Evolutionary conservation across 164 flowering plant genomes (phyloP), one percentile per base, ranked within the genome.

Genomic region (Cinnamomum micranthum): DNA sequence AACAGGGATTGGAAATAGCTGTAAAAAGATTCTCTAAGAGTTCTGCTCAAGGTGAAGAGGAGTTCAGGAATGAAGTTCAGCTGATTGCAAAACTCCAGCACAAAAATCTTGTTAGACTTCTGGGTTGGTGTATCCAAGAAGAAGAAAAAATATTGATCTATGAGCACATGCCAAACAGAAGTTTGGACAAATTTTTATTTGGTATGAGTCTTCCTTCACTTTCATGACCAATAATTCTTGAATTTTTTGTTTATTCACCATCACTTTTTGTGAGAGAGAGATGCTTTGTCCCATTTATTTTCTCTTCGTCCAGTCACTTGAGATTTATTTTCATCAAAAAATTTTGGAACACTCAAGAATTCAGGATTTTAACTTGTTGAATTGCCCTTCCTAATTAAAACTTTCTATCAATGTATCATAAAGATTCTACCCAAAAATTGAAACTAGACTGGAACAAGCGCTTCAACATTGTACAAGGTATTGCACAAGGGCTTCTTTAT

Each of bases 31-130:
- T 86, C 4, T 80, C 82, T 0, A 72, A 41, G 59, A 79, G 17
- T 63, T 83, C 87, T 1, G 59, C 64, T 14, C 86, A 81, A 71
- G 89, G 89, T 14, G n/a, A 74, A 0, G 71, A 75, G 22, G 85
- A 84, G 64, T 81, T 84, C 64, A 80, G 77, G 52, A 86, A 72
- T 60, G 87, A 84, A 55, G 78, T 83, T 13, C 47, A 31, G 31
- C 51, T 84, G 23, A 50, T 84, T 17, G 86, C 80, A 12, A 85
- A 83, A 64, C 87, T 85, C 71, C 84, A 82, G 59, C 88, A 86
- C 68, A 76, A 65, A 31, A 84, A 86, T 50, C 79, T 86, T 27
- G 86, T 82, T 14, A 80, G 78, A 70, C 78, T 86, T 27, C 47
- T 86, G 60, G 86, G 85, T 1, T 84, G 70, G 50, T 81, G 87